Conservation (phyloP, 805 yeast species). For the Metschnikowia shivogae region DNA sequence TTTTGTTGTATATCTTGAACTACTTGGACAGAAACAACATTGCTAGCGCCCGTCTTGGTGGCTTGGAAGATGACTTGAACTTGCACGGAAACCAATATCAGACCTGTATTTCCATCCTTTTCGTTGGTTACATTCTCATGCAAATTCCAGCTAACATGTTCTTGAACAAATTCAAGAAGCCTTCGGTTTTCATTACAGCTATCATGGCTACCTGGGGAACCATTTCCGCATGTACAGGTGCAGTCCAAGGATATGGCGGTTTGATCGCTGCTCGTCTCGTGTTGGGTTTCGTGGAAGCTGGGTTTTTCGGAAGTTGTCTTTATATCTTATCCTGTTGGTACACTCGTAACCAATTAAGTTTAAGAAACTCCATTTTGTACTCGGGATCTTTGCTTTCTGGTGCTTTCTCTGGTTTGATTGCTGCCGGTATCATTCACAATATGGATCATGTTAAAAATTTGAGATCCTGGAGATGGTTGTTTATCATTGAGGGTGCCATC, state of each 20-base stretch:
- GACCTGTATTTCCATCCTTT: conserved; percentile 49
- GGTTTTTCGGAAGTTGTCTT: conserved; percentile 45
- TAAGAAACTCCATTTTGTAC: conserved; percentile 47
- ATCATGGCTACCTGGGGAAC: conserved; percentile 52
- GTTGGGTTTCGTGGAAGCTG: conserved; percentile 46
- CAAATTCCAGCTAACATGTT: conserved; percentile 48
- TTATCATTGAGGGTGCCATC: conserved; percentile 52
- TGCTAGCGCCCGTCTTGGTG: conserved; percentile 52
- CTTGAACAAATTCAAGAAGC: conserved; percentile 45
- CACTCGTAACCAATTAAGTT: conserved; percentile 45
- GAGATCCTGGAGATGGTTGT: conserved; percentile 51
- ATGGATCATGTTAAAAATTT: conserved; percentile 21
- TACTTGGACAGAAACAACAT: conserved; percentile 51
- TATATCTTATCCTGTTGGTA: conserved; percentile 55
- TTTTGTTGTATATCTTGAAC: conserved; percentile 48
- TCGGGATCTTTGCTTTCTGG: conserved; percentile 51
- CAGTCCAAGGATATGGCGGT: conserved; percentile 41
- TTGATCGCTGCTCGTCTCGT: conserved; percentile 45
- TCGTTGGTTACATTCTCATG: conserved; percentile 46
- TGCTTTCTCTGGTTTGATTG: conserved; percentile 52
- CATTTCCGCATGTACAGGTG: conserved; percentile 45
- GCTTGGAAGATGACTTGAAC: conserved; percentile 41
- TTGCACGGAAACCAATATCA: conserved; percentile 44
- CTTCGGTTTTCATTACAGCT: conserved; percentile 46
- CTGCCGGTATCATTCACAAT: conserved; percentile 47